Conservation (phyloP, 805 yeast genomes). For the Maudiozyma pseudohumilis region DNA sequence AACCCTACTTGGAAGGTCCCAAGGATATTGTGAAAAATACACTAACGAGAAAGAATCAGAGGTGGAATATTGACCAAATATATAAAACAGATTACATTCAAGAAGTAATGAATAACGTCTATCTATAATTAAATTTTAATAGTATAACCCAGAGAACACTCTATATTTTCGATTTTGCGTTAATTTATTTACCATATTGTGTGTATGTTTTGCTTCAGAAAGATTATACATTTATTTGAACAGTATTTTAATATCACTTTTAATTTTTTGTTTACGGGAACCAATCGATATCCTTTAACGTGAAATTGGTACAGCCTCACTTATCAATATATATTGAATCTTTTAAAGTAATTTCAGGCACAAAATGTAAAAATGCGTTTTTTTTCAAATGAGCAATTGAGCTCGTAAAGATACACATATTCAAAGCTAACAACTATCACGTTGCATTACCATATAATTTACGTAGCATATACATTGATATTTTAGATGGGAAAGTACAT, state of each 20-base stretch:
- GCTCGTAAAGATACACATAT: too few species aligned
- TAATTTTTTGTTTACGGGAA: not conserved
- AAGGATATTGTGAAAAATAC: slow-evolving; percentile 25
- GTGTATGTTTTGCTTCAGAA: not conserved
- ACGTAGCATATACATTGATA: too few species aligned
- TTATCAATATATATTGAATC: too few species aligned
- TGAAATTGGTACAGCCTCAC: too few species aligned
- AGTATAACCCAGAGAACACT: not conserved
- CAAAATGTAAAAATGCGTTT: too few species aligned
- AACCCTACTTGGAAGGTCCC: slow-evolving; percentile 10
- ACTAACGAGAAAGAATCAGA: slow-evolving; percentile 22
- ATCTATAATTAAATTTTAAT: not conserved
- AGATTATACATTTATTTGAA: not conserved
- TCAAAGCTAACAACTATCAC: too few species aligned
- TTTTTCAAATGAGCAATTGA: too few species aligned
- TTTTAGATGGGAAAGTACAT: too few species aligned
- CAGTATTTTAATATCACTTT: not conserved
- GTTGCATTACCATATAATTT: too few species aligned
- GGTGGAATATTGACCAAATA: slow-evolving; percentile 23
- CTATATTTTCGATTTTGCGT: not conserved
- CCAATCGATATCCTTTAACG: too few species aligned
- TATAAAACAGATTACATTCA: slow-evolving; percentile 17
- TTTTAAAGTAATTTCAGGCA: too few species aligned
- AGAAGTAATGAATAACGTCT: slow-evolving; percentile 1
- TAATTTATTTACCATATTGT: not conserved